phyloP scores from a whole-genome alignment of 345 rosid genomes.

The Populus deltoides region DNA sequence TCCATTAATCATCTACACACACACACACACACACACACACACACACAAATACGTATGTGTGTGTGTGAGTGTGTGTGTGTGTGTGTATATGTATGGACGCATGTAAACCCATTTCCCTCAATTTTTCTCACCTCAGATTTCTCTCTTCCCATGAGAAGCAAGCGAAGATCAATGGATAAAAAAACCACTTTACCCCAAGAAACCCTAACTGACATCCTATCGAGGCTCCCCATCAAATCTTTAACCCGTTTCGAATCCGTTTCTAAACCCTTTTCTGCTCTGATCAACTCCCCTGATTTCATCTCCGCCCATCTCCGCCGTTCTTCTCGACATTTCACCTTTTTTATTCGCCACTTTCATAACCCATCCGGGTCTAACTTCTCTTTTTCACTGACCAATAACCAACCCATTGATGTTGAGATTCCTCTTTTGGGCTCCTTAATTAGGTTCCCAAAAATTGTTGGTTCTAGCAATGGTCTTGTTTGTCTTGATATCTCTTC shows the following conservation, averaged over 20 bases:
- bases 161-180: slow-evolving; percentile 18
- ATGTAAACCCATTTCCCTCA: not conserved
- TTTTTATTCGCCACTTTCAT: slow-evolving; percentile 31
- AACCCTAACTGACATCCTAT: slow-evolving; percentile 29
- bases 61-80: too few species aligned
- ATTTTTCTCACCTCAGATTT: not conserved
- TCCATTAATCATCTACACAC: too few species aligned
- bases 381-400: slow-evolving; percentile 3
- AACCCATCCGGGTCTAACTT: not conserved
- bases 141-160: slow-evolving; percentile 12
- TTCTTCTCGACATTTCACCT: slow-evolving; percentile 13
- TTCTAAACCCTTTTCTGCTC: slow-evolving; percentile 29
- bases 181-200: not conserved
- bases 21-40: too few species aligned
- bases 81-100: too few species aligned
- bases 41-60: too few species aligned
- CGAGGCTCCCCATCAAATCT: slow-evolving; percentile 36
- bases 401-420: not conserved
- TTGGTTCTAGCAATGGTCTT: slow-evolving; percentile 38
- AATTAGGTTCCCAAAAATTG: slow-evolving; percentile 31
- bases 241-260: slow-evolving; percentile 37
- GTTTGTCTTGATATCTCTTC: slow-evolving; percentile 39
- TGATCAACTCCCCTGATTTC: slow-evolving; percentile 27
- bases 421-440: not conserved
- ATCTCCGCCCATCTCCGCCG: slow-evolving; percentile 32